phyloP scores from a whole-genome alignment of 768 basidiomycete species.

The Mrakia frigida region DNA sequence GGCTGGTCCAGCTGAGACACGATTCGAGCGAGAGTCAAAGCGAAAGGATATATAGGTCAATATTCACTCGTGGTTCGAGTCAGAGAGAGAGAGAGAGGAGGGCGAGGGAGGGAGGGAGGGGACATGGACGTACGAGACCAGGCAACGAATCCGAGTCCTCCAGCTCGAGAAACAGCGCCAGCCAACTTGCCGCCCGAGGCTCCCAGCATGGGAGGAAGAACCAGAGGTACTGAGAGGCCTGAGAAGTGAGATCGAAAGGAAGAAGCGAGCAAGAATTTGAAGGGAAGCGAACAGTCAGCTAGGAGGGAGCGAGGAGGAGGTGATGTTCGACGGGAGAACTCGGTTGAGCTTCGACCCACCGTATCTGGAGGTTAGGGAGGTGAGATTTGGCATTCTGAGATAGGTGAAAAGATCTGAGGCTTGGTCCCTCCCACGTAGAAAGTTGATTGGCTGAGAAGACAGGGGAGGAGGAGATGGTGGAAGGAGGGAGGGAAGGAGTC shows the following conservation, averaged over 20 bases:
- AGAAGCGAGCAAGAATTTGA: background rate
- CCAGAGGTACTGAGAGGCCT: constrained; percentile 55
- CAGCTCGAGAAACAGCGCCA: constrained; percentile 59
- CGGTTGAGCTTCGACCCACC: background rate
- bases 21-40: background rate
- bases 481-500: background rate
- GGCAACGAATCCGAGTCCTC: constrained; percentile 72
- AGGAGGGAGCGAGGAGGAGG: background rate
- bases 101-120: background rate
- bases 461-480: background rate
- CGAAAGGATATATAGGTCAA: background rate
- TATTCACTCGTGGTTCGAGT: background rate
- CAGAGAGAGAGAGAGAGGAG: background rate
- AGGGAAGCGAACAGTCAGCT: background rate
- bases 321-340: background rate
- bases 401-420: background rate
- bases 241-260: constrained; percentile 45
- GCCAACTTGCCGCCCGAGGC: constrained; percentile 61
- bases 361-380: background rate
- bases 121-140: constrained; percentile 49
- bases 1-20: background rate
- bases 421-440: background rate
- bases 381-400: background rate
- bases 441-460: background rate
- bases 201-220: constrained; percentile 66